These are phyloP conservation scores for Zopfia rhizophila DNA, from an alignment of 2,329 filamentous ascomycete genomes.

Conservation along the genomic window DNA sequence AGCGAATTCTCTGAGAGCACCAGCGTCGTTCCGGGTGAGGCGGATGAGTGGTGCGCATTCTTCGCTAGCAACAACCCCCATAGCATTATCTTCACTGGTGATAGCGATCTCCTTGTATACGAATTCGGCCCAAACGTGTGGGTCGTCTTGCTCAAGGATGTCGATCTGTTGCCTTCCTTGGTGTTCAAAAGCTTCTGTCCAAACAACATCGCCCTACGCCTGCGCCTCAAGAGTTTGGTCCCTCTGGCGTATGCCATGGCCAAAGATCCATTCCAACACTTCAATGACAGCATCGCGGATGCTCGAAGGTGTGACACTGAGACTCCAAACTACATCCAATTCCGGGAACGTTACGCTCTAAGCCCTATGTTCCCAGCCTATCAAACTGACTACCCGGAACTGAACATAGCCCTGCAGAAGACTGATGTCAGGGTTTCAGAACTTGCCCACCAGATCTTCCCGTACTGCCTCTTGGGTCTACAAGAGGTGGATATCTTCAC, in stretches of 20 bases:
- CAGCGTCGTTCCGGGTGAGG: constrained; percentile 81
- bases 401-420: constrained; percentile 25
- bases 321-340: constrained; percentile 36
- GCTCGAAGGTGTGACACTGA: constrained; percentile 33
- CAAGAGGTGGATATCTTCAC: constrained; percentile 15
- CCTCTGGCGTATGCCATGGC: constrained; percentile 55
- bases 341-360: constrained; percentile 41
- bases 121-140: constrained; percentile 70
- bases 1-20: constrained; percentile 56
- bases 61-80: constrained; percentile 66
- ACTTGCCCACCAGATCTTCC: constrained; percentile 37
- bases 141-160: constrained; percentile 75
- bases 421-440: constrained; percentile 48
- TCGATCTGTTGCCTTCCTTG: constrained; percentile 56
- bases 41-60: constrained; percentile 81
- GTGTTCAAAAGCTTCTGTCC: constrained; percentile 56
- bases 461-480: constrained; percentile 12
- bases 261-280: constrained; percentile 40
- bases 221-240: constrained; percentile 55
- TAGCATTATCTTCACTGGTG: constrained; percentile 78
- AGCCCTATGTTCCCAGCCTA: constrained; percentile 15
- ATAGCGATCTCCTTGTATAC: constrained; percentile 85
- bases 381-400: not conserved
- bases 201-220: constrained; percentile 54
- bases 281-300: constrained; percentile 38